A percentile compares a stretch with the other conserved stretches of the same genome.
phyloP scores from a whole-genome alignment of 2,329 filamentous ascomycete genomes.

The Cytospora chrysosperma region DNA sequence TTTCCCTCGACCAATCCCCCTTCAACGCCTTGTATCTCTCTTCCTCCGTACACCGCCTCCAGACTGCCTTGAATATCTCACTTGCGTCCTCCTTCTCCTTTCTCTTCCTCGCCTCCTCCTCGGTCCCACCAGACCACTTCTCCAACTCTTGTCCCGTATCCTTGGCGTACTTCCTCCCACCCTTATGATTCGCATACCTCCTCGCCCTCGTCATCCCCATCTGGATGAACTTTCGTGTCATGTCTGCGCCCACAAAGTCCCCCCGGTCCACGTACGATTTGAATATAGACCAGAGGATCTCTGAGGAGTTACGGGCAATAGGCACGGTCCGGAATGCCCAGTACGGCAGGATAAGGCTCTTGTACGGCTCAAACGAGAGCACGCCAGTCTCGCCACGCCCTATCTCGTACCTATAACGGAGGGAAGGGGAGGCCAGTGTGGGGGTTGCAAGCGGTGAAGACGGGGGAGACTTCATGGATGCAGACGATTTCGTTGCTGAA shows the following conservation, averaged over 20 bases:
- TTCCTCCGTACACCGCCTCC: slow-evolving; percentile 45
- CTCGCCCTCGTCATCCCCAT: slow-evolving; percentile 65
- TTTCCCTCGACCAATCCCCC: slow-evolving; percentile 24
- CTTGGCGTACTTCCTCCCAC: slow-evolving; percentile 54
- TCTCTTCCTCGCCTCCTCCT: slow-evolving; percentile 42
- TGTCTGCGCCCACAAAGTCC: slow-evolving; percentile 65
- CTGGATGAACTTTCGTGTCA: slow-evolving; percentile 63
- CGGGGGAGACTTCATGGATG: slow-evolving; percentile 12
- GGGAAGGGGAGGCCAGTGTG: slow-evolving; percentile 7
- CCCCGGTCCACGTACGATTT: slow-evolving; percentile 46
- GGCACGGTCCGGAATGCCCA: slow-evolving; percentile 58
- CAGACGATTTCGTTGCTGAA: too few species aligned
- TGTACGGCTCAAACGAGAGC: slow-evolving; percentile 63
- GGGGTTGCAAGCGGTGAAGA: slow-evolving; percentile 12
- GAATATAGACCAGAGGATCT: slow-evolving; percentile 50
- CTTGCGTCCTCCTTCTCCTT: slow-evolving; percentile 51
- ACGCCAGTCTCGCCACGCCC: slow-evolving; percentile 61
- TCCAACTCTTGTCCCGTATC: slow-evolving; percentile 40
- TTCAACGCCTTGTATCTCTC: slow-evolving; percentile 46
- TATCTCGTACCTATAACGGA: slow-evolving; percentile 47
- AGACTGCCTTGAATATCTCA: slow-evolving; percentile 47
- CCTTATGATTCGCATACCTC: slow-evolving; percentile 55
- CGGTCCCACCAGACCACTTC: slow-evolving; percentile 36
- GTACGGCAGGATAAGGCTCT: slow-evolving; percentile 55
- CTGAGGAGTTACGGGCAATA: slow-evolving; percentile 51